Conservation (phyloP, 2,329 filamentous ascomycete genomes). For the Fusarium concolor region DNA sequence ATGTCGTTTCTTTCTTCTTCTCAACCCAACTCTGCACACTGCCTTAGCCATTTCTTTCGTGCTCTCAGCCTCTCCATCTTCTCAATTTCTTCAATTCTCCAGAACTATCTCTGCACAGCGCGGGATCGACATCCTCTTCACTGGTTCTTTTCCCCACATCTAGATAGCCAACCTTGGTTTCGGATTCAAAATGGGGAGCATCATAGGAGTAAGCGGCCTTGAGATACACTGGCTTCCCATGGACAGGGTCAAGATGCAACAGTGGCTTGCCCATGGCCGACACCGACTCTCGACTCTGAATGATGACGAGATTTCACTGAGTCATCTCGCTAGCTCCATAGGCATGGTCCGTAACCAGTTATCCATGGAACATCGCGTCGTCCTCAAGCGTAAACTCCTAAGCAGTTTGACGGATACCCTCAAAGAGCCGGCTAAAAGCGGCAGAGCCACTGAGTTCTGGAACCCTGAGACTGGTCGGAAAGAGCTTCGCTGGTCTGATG, state of each 20-base stretch:
- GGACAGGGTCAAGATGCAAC: background rate
- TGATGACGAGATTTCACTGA: background rate
- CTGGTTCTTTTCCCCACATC: too few species aligned
- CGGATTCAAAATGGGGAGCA: too few species aligned
- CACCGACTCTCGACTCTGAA: background rate
- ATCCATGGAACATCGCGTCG: background rate
- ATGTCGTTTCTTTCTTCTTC: too few species aligned
- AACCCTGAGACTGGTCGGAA: background rate
- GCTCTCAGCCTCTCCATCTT: too few species aligned
- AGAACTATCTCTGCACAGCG: too few species aligned
- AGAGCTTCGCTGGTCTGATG: too few species aligned
- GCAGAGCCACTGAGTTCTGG: background rate
- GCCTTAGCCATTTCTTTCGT: too few species aligned
- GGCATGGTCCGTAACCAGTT: background rate
- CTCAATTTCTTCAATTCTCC: too few species aligned
- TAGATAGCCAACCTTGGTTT: too few species aligned
- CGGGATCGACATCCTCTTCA: too few species aligned
- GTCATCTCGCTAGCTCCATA: background rate
- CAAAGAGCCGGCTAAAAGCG: background rate
- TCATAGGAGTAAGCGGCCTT: too few species aligned
- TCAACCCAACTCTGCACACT: too few species aligned
- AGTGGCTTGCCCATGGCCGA: background rate
- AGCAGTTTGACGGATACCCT: background rate
- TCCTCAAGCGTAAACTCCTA: background rate
- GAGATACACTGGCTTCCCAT: background rate